Base-by-base conservation (phyloP, 352 stramenopile genomes). In the Globisporangium cystogenes region DNA sequence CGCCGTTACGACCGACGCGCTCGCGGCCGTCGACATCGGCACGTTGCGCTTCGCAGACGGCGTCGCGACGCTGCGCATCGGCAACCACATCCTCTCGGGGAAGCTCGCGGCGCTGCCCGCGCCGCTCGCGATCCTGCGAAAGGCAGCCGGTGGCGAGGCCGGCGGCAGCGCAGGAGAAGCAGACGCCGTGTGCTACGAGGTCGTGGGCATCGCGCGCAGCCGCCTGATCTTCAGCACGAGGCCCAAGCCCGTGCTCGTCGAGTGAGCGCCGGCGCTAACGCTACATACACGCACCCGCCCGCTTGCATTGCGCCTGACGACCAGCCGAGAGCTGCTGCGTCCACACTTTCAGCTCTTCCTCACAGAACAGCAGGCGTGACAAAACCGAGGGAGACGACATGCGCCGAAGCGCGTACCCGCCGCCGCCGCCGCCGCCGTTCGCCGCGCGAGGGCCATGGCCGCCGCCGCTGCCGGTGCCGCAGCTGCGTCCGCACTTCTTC, bases 181-280 rank as follows among this genome's bases (percentile, higher is more conserved):
- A 35, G 29, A 11, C 8, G 29, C 29, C 29, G 27, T 62, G 37
- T 55, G 58, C n/a, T 95, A 91, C 45, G 64, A 90, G 31, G 77
- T 95, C 27, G 72, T 93, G n/a, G 85, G 85, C 26, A 86, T 95
- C 26, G 85, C 85, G 14, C 70, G 82, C 7, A 90, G 75, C 7
- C 82, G 78, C 21, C 59, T 95, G 24, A 53, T 95, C 44, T 95
- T 95, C 65, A 65, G 62, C 10, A 65, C 75, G 39, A 76, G 85
- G 31, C 85, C 82, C 3, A 92, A 95, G 50, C 85, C 85, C 3
- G 74, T 94, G 15, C 67, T 90, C 41, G 48, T 51, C 40, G 55
- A 55, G 31, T 56, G 31, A 52, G 33, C 10, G 14, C 1, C 26
- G 15, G 6, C 10, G 36, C 7, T 18, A 41, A 20, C 36, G 6